Base-by-base conservation (phyloP, 805 yeast genomes). In the Candida patagonica region DNA sequence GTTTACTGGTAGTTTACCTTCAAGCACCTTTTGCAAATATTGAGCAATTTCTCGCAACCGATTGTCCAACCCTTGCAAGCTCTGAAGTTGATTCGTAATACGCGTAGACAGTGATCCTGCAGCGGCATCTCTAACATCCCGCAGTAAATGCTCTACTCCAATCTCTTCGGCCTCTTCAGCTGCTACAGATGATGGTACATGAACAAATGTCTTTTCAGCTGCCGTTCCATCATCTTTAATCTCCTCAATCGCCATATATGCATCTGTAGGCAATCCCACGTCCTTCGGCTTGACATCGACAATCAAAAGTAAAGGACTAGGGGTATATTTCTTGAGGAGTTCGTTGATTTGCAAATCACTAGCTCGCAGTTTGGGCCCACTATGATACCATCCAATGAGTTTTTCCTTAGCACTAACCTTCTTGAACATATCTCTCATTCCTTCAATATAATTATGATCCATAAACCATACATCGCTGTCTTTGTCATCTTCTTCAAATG, bases 131-230 rank as follows among this genome's bases (percentile, higher is more conserved):
- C 96, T 76, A 19, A 87, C 86, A 56, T 92, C 98, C 56, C 97
- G 78, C 44, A 92, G 65, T 45, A 92, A 65, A 60, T 92, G 99
- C 61, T 92, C 99, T 10, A 92, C 99, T 46, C 98, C 99, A 51
- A 92, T 92, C 63, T 92, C 99, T 63, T 92, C 99, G 7, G 98
- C 98, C 59, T 92, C 99, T 58, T 92, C 98, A 2, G 99, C 99
- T 58, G 84, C 89, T 48, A 94, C 86, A 22, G 75, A 69, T 10
- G 96, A 84, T 8, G 97, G 96, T 23, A 89, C 77, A 61, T 92
- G 98, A 35, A 84, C 75, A 65, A 92, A 92, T 3, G 96, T 87
- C 63, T 81, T 80, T 56, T 86, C 95, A 6, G 95, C 83, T 4
- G 88, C 76, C 1, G 95, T 76, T 16, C 98, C 98, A 61, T 92